Conservation (phyloP, 495 filamentous ascomycete genomes). For the Astrothelium macrocarpum region DNA sequence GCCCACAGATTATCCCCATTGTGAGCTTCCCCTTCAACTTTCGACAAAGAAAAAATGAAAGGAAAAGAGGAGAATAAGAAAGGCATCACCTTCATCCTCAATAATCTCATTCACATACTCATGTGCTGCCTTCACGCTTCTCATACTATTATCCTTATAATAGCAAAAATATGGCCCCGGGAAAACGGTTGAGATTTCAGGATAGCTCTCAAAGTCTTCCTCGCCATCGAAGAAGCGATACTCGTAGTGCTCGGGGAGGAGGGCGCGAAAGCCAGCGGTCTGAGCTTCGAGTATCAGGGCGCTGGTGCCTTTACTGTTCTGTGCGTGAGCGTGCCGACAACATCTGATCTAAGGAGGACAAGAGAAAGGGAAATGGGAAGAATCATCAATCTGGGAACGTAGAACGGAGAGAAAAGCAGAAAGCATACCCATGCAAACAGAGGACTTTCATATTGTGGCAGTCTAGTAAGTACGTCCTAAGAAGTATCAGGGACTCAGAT, state of each 20-base stretch:
- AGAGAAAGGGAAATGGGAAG: not conserved
- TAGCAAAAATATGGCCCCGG: conserved; percentile 5
- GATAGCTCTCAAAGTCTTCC: conserved; percentile 1
- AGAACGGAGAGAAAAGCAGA: not conserved
- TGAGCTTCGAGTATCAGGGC: not conserved
- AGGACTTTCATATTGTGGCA: conserved; percentile 1
- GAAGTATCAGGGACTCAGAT: not conserved
- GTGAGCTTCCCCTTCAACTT: not conserved
- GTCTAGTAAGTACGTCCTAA: not conserved
- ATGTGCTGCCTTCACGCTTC: conserved; percentile 1
- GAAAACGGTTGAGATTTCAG: conserved; percentile 1
- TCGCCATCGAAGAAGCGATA: conserved; percentile 5
- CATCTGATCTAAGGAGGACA: not conserved
- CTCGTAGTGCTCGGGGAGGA: conserved; percentile 7
- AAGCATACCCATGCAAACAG: conserved; percentile 6
- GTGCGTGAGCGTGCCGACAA: not conserved
- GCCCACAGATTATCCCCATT: not conserved
- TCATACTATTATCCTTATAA: conserved; percentile 6
- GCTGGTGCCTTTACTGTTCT: conserved; percentile 5
- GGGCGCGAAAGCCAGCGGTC: conserved; percentile 4
- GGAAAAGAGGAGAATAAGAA: not conserved
- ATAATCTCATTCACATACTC: conserved; percentile 1
- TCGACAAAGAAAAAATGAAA: not conserved
- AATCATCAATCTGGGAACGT: no score
- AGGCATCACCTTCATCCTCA: conserved; percentile 4